Evolutionary conservation across 441 rosid species (phyloP).

Genomic region (Codiaeum variegatum): DNA sequence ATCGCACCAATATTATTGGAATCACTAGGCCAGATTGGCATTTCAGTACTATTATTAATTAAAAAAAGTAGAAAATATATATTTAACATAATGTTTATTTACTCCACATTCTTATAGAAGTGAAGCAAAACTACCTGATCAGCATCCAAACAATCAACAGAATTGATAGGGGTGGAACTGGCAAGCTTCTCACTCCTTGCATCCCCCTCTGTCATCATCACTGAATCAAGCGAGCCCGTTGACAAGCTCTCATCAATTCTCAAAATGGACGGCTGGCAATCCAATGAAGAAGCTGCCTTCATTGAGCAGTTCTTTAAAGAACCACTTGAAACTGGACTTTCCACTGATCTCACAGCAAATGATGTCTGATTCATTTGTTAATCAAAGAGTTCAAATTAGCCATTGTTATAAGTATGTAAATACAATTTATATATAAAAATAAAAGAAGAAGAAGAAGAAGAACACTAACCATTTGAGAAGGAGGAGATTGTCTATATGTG

Average conservation of each 20-base stretch:
- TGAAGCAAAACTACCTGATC: conserved; percentile 56
- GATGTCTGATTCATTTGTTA: conserved; percentile 37
- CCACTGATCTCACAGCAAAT: conserved; percentile 52
- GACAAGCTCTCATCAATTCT: conserved; percentile 79
- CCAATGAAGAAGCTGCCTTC: conserved; percentile 44
- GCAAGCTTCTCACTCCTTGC: conserved; percentile 52
- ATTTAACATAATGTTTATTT: neutral
- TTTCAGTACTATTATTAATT: no score
- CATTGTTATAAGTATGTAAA: neutral
- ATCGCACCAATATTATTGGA: no score
- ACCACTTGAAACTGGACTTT: conserved; percentile 54
- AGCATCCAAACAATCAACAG: conserved; percentile 84
- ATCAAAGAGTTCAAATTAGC: neutral
- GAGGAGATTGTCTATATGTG: conserved; percentile 75
- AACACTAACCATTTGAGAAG: conserved; percentile 51
- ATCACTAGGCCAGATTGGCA: no score
- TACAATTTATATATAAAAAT: neutral
- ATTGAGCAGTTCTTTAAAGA: conserved; percentile 47
- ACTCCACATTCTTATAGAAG: neutral
- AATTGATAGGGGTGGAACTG: conserved; percentile 55
- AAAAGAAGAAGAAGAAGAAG: neutral
- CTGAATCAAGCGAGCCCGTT: conserved; percentile 84
- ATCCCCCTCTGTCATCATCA: conserved; percentile 71
- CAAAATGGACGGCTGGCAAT: conserved; percentile 51
- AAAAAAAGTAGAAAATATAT: no score